Evolutionary conservation across 225 moss, liverwort and hornwort species (phyloP).

Genomic region (Climacium dendroides): DNA sequence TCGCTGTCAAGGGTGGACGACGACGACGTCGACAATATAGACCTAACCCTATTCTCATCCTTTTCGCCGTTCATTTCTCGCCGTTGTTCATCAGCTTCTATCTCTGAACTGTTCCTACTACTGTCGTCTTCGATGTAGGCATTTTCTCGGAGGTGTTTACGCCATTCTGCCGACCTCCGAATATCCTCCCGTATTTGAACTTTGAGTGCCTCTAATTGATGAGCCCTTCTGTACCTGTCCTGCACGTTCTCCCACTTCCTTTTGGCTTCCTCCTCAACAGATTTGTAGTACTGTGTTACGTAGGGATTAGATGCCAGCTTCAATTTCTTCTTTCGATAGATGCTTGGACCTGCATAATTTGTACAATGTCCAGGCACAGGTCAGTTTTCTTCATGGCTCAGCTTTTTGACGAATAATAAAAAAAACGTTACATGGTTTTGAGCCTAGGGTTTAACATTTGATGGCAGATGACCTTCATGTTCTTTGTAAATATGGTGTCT

Average conservation of each 20-base stretch:
- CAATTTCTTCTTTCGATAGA: background rate
- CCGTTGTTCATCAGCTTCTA: background rate
- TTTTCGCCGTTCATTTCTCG: background rate
- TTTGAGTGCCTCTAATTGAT: background rate
- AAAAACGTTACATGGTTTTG: background rate
- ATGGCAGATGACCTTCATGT: background rate
- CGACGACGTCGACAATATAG: conserved; percentile 18
- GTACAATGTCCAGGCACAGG: background rate
- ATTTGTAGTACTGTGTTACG: conserved; percentile 3
- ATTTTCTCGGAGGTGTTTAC: background rate
- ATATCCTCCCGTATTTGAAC: conserved; percentile 1
- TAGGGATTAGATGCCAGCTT: background rate
- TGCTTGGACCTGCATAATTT: conserved; percentile 10
- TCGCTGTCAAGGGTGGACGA: conserved; percentile 10
- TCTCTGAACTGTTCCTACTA: background rate
- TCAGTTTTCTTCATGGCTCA: background rate
- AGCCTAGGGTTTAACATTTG: background rate
- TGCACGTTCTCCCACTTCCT: conserved; percentile 2
- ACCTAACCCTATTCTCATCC: background rate
- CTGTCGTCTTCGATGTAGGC: background rate
- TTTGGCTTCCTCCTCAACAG: background rate
- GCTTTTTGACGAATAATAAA: background rate
- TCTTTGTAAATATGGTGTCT: conserved; percentile 13
- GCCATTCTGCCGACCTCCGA: conserved; percentile 5
- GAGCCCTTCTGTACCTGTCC: conserved; percentile 6